These are phyloP conservation scores for Bocquillonia castaneifolia DNA, from an alignment of 441 rosid species.

Conservation along the genomic window DNA sequence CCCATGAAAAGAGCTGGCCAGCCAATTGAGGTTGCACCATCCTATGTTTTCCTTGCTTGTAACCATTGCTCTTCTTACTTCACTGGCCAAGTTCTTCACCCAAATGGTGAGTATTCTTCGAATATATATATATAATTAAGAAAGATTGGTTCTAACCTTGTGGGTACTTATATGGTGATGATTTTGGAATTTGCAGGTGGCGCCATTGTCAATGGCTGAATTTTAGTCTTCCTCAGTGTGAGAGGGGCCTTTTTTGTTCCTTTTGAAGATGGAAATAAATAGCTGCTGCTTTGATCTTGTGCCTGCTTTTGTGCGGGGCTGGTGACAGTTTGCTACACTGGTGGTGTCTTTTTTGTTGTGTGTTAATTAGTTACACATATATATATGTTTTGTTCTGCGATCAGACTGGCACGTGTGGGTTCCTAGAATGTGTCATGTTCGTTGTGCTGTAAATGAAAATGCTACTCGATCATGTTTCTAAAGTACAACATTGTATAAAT, in stretches of 20 bases:
- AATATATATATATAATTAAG: no score
- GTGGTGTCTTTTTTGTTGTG: not conserved
- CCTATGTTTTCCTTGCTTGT: slow-evolving; percentile 67
- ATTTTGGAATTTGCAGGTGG: slow-evolving; percentile 42
- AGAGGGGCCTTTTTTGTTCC: not conserved
- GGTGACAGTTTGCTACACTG: not conserved
- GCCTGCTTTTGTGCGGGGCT: not conserved
- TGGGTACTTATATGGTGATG: slow-evolving; percentile 1
- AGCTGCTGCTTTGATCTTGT: not conserved
- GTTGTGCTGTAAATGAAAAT: no score
- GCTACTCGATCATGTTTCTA: no score
- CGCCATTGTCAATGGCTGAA: slow-evolving; percentile 48
- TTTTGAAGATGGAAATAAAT: not conserved
- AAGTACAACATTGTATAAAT: no score
- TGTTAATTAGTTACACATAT: no score
- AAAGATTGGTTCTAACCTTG: no score
- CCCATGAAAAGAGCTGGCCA: slow-evolving; percentile 76
- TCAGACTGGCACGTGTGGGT: no score
- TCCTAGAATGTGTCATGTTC: no score
- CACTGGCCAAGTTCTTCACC: slow-evolving; percentile 73
- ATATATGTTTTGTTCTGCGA: no score
- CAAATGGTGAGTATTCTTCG: slow-evolving; percentile 40
- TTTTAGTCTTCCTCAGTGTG: not conserved
- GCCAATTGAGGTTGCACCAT: slow-evolving; percentile 67
- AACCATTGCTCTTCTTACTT: slow-evolving; percentile 73